Conservation (phyloP, 805 yeast genomes). For the Phaffomyces thermotolerans region DNA sequence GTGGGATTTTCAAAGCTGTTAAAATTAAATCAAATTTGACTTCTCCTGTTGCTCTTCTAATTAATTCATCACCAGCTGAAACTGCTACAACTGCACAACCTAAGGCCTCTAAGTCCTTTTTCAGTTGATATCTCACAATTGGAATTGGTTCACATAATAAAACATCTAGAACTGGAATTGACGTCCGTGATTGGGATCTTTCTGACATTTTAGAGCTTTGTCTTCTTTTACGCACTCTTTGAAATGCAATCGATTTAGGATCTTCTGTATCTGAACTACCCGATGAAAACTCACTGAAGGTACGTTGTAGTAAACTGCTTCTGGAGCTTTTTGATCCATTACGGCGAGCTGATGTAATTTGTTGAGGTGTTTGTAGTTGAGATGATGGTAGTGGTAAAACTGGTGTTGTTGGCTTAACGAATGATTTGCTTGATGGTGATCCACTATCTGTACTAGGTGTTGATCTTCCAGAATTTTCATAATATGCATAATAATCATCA, state of each 20-base stretch:
- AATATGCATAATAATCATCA: slow-evolving; percentile 24
- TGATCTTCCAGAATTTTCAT: slow-evolving; percentile 26
- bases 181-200: slow-evolving; percentile 4
- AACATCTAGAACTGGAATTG: slow-evolving; percentile 46
- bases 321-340: slow-evolving; percentile 15
- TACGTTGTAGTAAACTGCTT: slow-evolving; percentile 17
- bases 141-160: slow-evolving; percentile 85
- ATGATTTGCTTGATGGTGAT: slow-evolving; percentile 17
- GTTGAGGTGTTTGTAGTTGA: not conserved
- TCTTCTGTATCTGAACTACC: slow-evolving; percentile 65
- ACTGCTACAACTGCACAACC: slow-evolving; percentile 81
- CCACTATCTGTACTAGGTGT: slow-evolving; percentile 28
- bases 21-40: slow-evolving; percentile 80
- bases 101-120: slow-evolving; percentile 51
- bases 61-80: slow-evolving; percentile 73
- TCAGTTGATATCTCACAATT: slow-evolving; percentile 61
- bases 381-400: slow-evolving; percentile 10
- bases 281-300: slow-evolving; percentile 35
- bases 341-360: not conserved
- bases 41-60: slow-evolving; percentile 73
- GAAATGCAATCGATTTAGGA: slow-evolving; percentile 39
- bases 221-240: slow-evolving; percentile 47
- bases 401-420: slow-evolving; percentile 20
- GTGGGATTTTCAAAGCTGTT: slow-evolving; percentile 63
- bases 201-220: slow-evolving; percentile 36